Base-by-base conservation (phyloP, 1,284 basidiomycete genomes). In the Vanrija humicola region DNA sequence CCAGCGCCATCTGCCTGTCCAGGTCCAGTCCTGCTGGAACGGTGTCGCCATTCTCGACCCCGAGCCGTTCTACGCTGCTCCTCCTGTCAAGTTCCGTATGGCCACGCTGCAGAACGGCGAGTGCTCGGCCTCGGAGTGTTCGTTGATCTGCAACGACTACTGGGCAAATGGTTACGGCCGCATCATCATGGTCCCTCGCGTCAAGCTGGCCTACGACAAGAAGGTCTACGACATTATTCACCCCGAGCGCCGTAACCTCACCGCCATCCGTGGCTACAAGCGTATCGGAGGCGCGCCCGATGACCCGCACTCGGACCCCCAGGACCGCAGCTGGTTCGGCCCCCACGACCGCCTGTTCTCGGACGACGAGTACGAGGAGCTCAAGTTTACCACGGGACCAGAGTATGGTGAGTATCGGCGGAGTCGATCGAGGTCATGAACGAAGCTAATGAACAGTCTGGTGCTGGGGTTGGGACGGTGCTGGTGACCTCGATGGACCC, bases 381-480 rank as follows among this genome's bases (percentile, higher is more conserved):
- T 96, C 44, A 80, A 83, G 3, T 96, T 96, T 74, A 72, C 80
- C 25, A 81, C 86, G 5, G 91, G 92, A 8, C 93, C 93, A n/a
- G 83, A 87, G 58, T 82, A 88, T 65, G 92, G 92, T 94, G 58
- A 64, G 89, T 76, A 8, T 26, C 39, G 28, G 21, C 21, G 21
- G 21, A 23, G 3, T n/a, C 5, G 1, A 29, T 8, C 3, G 8
- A 14, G 16, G 14, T 23, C 21, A 21, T 10, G 46, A 23, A 9
- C 38, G 12, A 15, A 26, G 46, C 25, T 26, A 5, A 10, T 50
- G 48, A 3, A 25, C 70, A 93, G 92, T 95, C 8, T 96, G 92
- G 92, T 96, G 92, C 73, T 96, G 93, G 93, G 93, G 93, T 21
- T 97, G 93, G 93, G 93, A 97, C 70, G 93, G 93, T 38, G 93